Evolutionary conservation across 306 rosid genomes (phyloP).

Genomic region (Vigna angularis): DNA sequence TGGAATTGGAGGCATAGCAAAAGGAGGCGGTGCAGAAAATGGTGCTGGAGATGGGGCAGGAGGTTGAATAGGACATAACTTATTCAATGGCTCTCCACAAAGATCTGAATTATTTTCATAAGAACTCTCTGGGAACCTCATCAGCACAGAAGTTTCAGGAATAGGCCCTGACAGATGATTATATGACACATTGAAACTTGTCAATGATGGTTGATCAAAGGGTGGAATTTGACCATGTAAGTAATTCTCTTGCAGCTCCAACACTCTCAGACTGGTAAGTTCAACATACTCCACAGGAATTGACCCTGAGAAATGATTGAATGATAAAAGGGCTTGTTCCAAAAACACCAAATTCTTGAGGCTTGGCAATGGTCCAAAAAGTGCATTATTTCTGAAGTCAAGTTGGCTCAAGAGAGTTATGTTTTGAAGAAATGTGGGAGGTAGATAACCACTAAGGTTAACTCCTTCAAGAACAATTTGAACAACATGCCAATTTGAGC

Average conservation of each 20-base stretch:
- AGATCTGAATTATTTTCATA: constrained; percentile 61
- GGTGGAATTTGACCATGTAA: constrained; percentile 61
- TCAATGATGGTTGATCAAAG: constrained; percentile 64
- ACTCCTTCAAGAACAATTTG: constrained; percentile 57
- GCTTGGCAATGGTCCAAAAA: constrained; percentile 63
- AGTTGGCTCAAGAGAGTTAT: constrained; percentile 58
- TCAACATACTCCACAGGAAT: constrained; percentile 60
- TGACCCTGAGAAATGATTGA: constrained; percentile 56
- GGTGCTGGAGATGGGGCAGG: constrained; percentile 41
- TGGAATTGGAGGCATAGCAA: constrained; percentile 34
- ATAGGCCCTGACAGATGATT: constrained; percentile 65
- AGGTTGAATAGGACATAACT: constrained; percentile 49
- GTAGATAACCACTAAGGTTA: constrained; percentile 60
- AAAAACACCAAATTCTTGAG: constrained; percentile 55
- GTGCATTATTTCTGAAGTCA: constrained; percentile 61
- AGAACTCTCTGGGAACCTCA: constrained; percentile 55
- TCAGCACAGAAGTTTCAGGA: constrained; percentile 61
- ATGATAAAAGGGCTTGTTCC: constrained; percentile 50
- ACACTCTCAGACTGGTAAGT: constrained; percentile 43
- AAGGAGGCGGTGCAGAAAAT: constrained; percentile 29
- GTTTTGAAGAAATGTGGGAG: constrained; percentile 54
- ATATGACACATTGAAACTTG: constrained; percentile 62
- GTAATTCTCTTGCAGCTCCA: constrained; percentile 61
- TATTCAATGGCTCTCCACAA: constrained; percentile 68
- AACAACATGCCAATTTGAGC: constrained; percentile 71